A percentile compares a stretch with the other conserved stretches of the same genome.
These are phyloP conservation scores for Murraya koenigii DNA, from an alignment of 345 rosid species.

Conservation along the genomic window DNA sequence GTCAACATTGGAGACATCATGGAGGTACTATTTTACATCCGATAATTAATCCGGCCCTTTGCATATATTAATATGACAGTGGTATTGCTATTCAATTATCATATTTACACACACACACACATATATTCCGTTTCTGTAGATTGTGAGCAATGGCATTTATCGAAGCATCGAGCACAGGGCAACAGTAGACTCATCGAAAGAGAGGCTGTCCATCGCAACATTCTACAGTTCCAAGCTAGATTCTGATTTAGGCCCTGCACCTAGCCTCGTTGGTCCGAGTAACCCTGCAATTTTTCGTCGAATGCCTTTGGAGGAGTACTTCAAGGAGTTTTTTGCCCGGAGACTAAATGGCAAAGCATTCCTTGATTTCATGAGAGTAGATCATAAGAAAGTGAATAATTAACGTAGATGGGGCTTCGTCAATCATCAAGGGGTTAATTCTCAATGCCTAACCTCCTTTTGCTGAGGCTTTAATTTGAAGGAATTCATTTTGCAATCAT, in stretches of 20 bases:
- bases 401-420: background rate
- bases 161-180: constrained; percentile 35
- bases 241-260: constrained; percentile 25
- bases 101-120: background rate
- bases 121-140: constrained; percentile 2
- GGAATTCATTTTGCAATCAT: background rate
- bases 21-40: constrained; percentile 14
- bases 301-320: constrained; percentile 21
- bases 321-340: constrained; percentile 28
- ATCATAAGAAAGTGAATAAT: background rate
- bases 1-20: constrained; percentile 19
- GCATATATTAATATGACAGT: background rate
- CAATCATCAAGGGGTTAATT: background rate
- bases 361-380: constrained; percentile 22
- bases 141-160: constrained; percentile 29
- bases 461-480: background rate
- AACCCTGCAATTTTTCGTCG: constrained; percentile 10
- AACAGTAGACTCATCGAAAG: constrained; percentile 13
- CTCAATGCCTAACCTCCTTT: background rate
- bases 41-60: background rate
- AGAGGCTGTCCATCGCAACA: constrained; percentile 22
- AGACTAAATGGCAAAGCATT: constrained; percentile 28
- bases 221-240: constrained; percentile 25
- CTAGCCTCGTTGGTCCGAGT: constrained; percentile 11
- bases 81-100: background rate